phyloP scores from a whole-genome alignment of 345 rosid species.

The Brassica nigra region DNA sequence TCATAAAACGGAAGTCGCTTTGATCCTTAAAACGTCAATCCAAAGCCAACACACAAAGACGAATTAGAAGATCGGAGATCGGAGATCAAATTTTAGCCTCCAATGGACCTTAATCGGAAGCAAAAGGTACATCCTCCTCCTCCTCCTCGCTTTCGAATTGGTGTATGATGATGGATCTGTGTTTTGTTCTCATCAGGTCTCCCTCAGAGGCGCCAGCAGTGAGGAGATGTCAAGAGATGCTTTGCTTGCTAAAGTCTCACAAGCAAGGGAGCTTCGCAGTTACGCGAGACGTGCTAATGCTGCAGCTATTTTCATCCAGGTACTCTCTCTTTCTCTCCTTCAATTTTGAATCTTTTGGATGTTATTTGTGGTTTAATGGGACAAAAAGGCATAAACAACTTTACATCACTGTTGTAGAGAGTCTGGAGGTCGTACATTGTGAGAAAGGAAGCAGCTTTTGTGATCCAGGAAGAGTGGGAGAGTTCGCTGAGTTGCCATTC shows the following conservation, averaged over 20 bases:
- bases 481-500: slow-evolving; percentile 43
- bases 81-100: slow-evolving; percentile 10
- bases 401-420: slow-evolving; percentile 48
- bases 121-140: slow-evolving; percentile 53
- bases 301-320: slow-evolving; percentile 74
- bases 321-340: slow-evolving; percentile 14
- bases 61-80: too few relatives aligned
- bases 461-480: slow-evolving; percentile 74
- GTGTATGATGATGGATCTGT: neutral
- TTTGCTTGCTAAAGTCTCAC: slow-evolving; percentile 80
- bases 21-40: slow-evolving; percentile 23
- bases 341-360: slow-evolving; percentile 12
- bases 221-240: slow-evolving; percentile 90
- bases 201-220: slow-evolving; percentile 88
- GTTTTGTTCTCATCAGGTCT: slow-evolving; percentile 57
- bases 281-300: slow-evolving; percentile 74
- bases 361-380: neutral
- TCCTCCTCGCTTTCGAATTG: slow-evolving; percentile 4
- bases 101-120: slow-evolving; percentile 71
- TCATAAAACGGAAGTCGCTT: slow-evolving; percentile 16
- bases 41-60: slow-evolving; percentile 8
- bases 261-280: slow-evolving; percentile 79
- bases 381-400: neutral
- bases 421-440: slow-evolving; percentile 72
- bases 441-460: slow-evolving; percentile 57